Evolutionary conservation across 352 stramenopile genomes (phyloP).

Genomic region (Globisporangium cederbergense): DNA sequence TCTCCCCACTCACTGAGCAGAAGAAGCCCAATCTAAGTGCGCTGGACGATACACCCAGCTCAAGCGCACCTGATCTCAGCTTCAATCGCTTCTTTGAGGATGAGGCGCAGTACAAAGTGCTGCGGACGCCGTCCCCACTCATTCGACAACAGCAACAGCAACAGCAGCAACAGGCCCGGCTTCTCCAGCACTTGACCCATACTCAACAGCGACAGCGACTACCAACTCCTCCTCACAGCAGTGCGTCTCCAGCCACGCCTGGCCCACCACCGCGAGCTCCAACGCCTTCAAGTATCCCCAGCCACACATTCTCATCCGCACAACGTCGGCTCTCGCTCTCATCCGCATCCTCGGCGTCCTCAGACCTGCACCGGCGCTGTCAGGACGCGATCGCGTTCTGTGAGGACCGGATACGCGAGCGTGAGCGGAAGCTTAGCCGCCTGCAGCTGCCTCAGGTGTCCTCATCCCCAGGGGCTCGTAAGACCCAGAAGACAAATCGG

Average conservation of each 20-base stretch:
- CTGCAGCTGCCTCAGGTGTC: slow-evolving; percentile 26
- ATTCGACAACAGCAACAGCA: slow-evolving; percentile 18
- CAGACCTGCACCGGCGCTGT: slow-evolving; percentile 40
- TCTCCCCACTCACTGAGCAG: slow-evolving; percentile 48
- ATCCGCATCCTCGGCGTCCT: neutral
- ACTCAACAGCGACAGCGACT: neutral
- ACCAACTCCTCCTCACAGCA: neutral
- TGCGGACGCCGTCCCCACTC: slow-evolving; percentile 35
- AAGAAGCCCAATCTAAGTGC: slow-evolving; percentile 12
- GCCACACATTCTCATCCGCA: neutral
- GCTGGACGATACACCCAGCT: slow-evolving; percentile 3
- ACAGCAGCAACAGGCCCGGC: slow-evolving; percentile 4
- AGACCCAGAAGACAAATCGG: slow-evolving; percentile 15
- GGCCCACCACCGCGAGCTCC: neutral
- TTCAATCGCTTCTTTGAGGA: slow-evolving; percentile 47
- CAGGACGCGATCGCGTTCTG: slow-evolving; percentile 38
- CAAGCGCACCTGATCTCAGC: neutral
- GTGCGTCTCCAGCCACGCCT: neutral
- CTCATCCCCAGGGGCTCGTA: slow-evolving; percentile 13
- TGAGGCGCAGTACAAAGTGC: slow-evolving; percentile 37
- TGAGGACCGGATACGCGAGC: slow-evolving; percentile 34
- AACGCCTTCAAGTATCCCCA: neutral
- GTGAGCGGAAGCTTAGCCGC: slow-evolving; percentile 34
- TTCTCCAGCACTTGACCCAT: neutral
- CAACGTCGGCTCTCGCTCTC: neutral